These are phyloP conservation scores for Tricholomella constricta DNA, from an alignment of 768 basidiomycete genomes.

Conservation along the genomic window DNA sequence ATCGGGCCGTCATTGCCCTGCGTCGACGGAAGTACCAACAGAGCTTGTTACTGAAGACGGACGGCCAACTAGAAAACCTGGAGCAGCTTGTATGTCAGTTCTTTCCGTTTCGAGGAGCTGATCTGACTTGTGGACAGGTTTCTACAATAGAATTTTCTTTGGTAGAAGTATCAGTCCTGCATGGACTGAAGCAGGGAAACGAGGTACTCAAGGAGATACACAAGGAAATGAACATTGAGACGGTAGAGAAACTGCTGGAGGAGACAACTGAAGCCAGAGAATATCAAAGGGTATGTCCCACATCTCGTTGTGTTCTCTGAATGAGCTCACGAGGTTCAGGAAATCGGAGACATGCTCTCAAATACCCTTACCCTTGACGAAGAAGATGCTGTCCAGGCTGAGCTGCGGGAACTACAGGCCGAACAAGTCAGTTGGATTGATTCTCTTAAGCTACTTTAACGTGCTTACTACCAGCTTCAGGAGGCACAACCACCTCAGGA, in stretches of 20 bases:
- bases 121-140: constrained; percentile 55
- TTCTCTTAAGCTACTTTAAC: background rate
- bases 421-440: constrained; percentile 50
- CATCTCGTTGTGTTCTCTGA: background rate
- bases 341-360: constrained; percentile 86
- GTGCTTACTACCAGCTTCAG: constrained; percentile 27
- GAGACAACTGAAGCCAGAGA: constrained; percentile 92
- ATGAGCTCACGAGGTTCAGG: constrained; percentile 50
- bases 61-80: constrained; percentile 83
- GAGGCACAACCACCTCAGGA: constrained; percentile 26
- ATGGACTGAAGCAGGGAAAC: constrained; percentile 92
- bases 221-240: constrained; percentile 88
- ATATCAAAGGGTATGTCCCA: constrained; percentile 71
- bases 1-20: constrained; percentile 84
- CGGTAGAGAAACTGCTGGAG: constrained; percentile 91
- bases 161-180: constrained; percentile 88
- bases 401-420: constrained; percentile 69
- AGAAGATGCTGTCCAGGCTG: constrained; percentile 90
- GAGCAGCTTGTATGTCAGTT: constrained; percentile 74
- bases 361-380: constrained; percentile 85
- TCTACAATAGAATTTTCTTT: constrained; percentile 96
- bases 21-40: constrained; percentile 95
- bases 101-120: background rate
- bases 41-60: constrained; percentile 82
- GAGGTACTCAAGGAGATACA: constrained; percentile 93